Evolutionary conservation across 345 rosid species (phyloP).

Genomic region (Adansonia digitata): DNA sequence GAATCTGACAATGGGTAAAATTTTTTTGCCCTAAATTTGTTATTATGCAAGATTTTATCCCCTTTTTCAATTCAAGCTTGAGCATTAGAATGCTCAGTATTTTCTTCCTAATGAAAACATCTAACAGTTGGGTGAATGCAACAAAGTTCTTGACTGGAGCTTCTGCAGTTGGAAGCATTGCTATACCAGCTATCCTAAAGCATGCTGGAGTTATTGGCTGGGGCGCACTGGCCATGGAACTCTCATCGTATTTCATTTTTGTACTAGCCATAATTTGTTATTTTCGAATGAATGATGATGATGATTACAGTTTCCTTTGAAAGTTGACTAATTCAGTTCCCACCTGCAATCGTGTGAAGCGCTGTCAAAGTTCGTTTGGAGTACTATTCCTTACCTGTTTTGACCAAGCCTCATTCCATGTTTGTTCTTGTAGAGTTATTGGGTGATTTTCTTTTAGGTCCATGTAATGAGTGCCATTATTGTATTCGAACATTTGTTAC

Average conservation of each 20-base stretch:
- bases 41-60: not conserved
- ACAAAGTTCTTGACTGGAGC: conserved; percentile 96
- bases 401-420: not conserved
- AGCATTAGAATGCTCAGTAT: not conserved
- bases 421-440: not conserved
- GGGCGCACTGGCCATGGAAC: conserved; percentile 89
- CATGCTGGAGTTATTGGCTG: conserved; percentile 91
- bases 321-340: conserved; percentile 1
- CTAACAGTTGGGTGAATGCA: conserved; percentile 73
- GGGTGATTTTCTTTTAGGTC: not conserved
- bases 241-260: conserved; percentile 71
- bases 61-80: not conserved
- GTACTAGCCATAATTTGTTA: conserved; percentile 68
- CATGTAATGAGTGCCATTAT: conserved; percentile 1
- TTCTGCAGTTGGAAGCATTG: conserved; percentile 87
- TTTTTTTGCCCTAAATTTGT: not conserved
- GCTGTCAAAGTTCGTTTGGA: not conserved
- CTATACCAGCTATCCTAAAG: conserved; percentile 85
- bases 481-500: conserved; percentile 13
- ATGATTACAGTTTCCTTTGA: conserved; percentile 53
- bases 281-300: conserved; percentile 39
- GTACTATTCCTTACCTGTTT: not conserved
- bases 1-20: conserved; percentile 62
- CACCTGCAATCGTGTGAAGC: not conserved
- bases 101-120: conserved; percentile 17